Evolutionary conservation across 805 yeast genomes (phyloP), one percentile per base, ranked within the genome.

Genomic region (Blastobotrys terrestris): DNA sequence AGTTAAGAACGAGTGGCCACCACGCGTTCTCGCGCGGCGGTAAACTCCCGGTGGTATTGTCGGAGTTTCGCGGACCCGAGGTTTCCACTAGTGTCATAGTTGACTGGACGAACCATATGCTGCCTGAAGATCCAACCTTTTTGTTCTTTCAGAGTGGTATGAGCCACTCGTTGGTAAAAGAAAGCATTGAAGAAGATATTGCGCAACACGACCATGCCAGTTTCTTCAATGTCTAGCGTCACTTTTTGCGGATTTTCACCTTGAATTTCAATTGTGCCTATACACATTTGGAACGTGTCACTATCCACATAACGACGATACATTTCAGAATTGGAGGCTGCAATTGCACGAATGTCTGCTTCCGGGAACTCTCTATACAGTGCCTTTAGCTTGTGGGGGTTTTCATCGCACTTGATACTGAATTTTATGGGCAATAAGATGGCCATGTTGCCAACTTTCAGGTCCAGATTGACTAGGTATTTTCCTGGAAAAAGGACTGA

Each of bases 191-290:
- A 49, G n/a, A 46, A n/a, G 18, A 53, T 49, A 4, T 46, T 39
- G n/a, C 55, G 46, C 2, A 45, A 49, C 40, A 51, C 44, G 31
- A 53, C 41, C 64, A 46, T 42, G 62, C 66, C 54, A 3, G 50
- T 46, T 2, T 65, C 63, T 14, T 69, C 67, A 54, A 74, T 70
- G 4, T 62, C 63, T 52, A 64, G 49, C 39, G 20, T 42, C 31
- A 2, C 46, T 42, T 3, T 21, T 2, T 40, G 35, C 35, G 35
- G 35, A 26, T 26, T 44, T n/a, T 16, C 49, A 11, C 22, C 47
- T 8, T n/a, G 42, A 5, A 57, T 56, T 15, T 53, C 50, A 13
- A 57, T 39, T 8, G 45, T 31, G 14, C 60, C 58, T 2, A 55
- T 31, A 31, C 55, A 53, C 47, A 55, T 22, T 49, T 55, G 53